phyloP scores from a whole-genome alignment of 306 rosid species.

The Sicyos baderoa region DNA sequence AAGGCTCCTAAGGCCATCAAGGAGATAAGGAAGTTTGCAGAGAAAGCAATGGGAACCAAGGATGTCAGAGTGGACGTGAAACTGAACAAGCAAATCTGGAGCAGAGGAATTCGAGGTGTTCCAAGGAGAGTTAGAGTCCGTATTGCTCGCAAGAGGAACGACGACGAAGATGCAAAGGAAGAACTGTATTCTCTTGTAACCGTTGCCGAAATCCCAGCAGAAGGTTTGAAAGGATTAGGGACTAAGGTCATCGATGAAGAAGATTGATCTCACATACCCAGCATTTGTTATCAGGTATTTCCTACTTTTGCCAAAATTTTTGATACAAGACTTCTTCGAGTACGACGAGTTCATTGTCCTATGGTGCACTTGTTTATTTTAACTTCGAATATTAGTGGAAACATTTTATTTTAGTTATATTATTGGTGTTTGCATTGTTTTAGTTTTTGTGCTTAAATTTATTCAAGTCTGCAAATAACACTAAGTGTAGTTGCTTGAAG shows the following conservation, averaged over 20 bases:
- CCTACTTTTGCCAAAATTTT: slow-evolving; percentile 22
- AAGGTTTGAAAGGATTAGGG: slow-evolving; percentile 73
- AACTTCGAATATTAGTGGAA: not conserved
- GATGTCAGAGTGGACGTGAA: slow-evolving; percentile 93
- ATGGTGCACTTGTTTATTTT: not conserved
- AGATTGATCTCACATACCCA: slow-evolving; percentile 34
- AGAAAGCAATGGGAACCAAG: slow-evolving; percentile 81
- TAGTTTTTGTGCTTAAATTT: too few relatives aligned
- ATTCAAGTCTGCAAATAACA: too few relatives aligned
- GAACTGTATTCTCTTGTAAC: slow-evolving; percentile 88
- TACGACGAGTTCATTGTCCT: slow-evolving; percentile 15
- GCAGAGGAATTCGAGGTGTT: slow-evolving; percentile 90
- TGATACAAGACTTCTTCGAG: slow-evolving; percentile 15
- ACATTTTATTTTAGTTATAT: slow-evolving; percentile 4
- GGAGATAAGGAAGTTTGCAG: slow-evolving; percentile 90
- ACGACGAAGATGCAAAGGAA: slow-evolving; percentile 96
- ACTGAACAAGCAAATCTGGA: slow-evolving; percentile 84
- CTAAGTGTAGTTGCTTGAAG: too few relatives aligned
- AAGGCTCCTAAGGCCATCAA: slow-evolving; percentile 93
- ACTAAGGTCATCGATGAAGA: slow-evolving; percentile 89
- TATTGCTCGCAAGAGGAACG: slow-evolving; percentile 93
- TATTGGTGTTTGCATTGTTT: not conserved
- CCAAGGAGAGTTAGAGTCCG: slow-evolving; percentile 92
- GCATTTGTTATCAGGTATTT: slow-evolving; percentile 14
- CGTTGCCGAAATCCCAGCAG: slow-evolving; percentile 72